These are phyloP conservation scores for Stephanodiscus minutulus DNA, from an alignment of 108 stramenopile species.

Conservation along the genomic window DNA sequence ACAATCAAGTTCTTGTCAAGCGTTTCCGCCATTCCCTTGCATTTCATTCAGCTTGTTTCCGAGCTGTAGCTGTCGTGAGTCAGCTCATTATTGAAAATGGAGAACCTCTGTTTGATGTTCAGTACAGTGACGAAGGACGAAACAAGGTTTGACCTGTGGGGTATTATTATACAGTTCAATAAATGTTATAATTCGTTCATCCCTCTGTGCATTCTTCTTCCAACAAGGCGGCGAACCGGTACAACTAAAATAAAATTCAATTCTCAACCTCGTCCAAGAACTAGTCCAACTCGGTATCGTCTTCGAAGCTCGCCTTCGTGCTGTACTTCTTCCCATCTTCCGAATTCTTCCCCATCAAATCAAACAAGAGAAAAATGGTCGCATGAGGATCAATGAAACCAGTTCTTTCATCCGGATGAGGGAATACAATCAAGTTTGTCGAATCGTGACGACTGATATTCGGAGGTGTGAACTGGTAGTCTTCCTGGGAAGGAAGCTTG, in stretches of 20 bases:
- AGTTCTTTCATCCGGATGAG: neutral
- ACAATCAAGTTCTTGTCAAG: constrained; percentile 8
- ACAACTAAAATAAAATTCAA: neutral
- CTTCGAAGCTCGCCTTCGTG: neutral
- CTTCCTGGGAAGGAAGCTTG: constrained; percentile 2
- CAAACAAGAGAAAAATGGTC: constrained; percentile 3
- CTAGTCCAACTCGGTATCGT: neutral
- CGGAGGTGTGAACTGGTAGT: neutral
- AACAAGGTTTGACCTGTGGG: neutral
- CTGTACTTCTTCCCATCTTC: constrained; percentile 2
- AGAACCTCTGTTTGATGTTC: constrained; percentile 27
- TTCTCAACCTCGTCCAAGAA: neutral
- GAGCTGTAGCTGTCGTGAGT: constrained; percentile 23
- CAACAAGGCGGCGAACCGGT: too few species aligned
- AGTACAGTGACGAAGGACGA: constrained; percentile 12
- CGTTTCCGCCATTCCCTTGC: constrained; percentile 16
- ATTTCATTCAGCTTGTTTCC: constrained; percentile 6
- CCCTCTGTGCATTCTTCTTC: neutral
- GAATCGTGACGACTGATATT: neutral
- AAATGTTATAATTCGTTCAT: too few species aligned
- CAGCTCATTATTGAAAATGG: constrained; percentile 23
- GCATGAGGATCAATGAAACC: constrained; percentile 2
- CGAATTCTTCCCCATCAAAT: neutral
- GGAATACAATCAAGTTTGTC: neutral
- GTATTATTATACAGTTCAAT: neutral